Conservation (phyloP, 176 grass and related monocot genomes). For the Oryza officinalis region DNA sequence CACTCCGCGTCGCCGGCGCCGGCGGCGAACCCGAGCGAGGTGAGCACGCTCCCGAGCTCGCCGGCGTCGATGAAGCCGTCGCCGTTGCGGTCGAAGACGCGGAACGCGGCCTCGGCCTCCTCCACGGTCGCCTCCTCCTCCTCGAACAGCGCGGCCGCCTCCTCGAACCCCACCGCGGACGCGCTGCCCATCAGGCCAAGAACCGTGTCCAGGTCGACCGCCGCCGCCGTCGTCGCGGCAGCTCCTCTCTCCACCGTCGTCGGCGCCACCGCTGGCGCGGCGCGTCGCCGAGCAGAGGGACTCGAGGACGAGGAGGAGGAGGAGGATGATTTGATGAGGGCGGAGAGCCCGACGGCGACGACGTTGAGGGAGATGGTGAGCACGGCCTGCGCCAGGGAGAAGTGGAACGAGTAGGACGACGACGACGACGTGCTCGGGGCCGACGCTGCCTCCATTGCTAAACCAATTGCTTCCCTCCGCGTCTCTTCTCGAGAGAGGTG, state of each 20-base stretch:
- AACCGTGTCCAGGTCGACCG: constrained; percentile 42
- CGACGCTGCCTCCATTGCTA: constrained; percentile 25
- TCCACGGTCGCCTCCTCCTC: constrained; percentile 68
- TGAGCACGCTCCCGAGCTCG: constrained; percentile 67
- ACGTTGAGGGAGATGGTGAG: constrained; percentile 40
- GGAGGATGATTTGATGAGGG: constrained; percentile 17
- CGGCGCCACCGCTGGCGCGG: background rate
- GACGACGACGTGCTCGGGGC: constrained; percentile 23
- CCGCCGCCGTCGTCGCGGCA: background rate
- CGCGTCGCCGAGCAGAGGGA: background rate
- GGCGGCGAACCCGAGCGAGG: constrained; percentile 55
- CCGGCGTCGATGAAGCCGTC: constrained; percentile 70
- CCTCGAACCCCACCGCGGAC: constrained; percentile 48
- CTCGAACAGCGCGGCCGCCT: constrained; percentile 64
- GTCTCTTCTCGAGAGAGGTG: background rate
- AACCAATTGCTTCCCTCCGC: background rate
- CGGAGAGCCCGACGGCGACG: constrained; percentile 30
- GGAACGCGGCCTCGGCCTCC: constrained; percentile 64
- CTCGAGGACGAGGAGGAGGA: background rate
- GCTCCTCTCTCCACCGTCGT: background rate
- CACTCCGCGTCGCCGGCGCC: constrained; percentile 43
- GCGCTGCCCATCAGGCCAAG: constrained; percentile 40
- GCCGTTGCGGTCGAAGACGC: constrained; percentile 69
- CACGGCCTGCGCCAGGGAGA: constrained; percentile 44
- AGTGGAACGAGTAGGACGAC: background rate